Base-by-base conservation (phyloP, 768 basidiomycete genomes). In the Dendrothele bispora region DNA sequence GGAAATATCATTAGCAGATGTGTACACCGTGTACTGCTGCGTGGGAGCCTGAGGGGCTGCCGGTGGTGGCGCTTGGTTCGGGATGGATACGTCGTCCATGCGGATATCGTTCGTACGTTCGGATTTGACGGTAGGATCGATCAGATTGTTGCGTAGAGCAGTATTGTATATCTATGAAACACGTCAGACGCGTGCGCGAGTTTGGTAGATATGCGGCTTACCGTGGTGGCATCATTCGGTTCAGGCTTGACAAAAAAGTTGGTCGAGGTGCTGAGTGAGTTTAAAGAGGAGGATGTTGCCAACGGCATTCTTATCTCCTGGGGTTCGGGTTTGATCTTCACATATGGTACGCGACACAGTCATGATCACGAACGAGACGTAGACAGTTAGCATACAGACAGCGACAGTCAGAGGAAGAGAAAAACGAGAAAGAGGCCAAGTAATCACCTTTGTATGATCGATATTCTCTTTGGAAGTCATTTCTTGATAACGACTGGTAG, bases 1-100 rank as follows among this genome's bases (percentile, higher is more conserved):
- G 5, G 49, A 26, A 40, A 84, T 78, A 0, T 83, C 77, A 1
- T 55, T 54, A 1, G 67, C 65, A n/a, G 64, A 61, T 3, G 59
- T 26, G 49, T 73, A 75, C n/a, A 61, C 55, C 1, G 56, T 68
- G 57, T 72, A 47, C 5, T 32, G 38, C 22, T 47, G 15, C 17
- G 26, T 7, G n/a, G 30, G n/a, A 32, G 38, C 54, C 57, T 2
- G 50, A 14, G 26, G 47, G 40, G 18, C 47, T 30, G 5, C 54
- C 54, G 52, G 52, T 53, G 20, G 15, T n/a, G 18, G 25, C 50
- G 41, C 55, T 59, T 40, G 53, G 51, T 49, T 55, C 55, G 49
- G 30, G 10, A 32, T n/a, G 10, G 30, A n/a, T 32, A 32, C n/a
- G n/a, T n/a, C n/a, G n/a, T n/a, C n/a, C n/a, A n/a, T n/a, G n/a